These are phyloP conservation scores for Fusarium sp. DNA, from an alignment of 2,329 filamentous ascomycete species.

Conservation along the genomic window DNA sequence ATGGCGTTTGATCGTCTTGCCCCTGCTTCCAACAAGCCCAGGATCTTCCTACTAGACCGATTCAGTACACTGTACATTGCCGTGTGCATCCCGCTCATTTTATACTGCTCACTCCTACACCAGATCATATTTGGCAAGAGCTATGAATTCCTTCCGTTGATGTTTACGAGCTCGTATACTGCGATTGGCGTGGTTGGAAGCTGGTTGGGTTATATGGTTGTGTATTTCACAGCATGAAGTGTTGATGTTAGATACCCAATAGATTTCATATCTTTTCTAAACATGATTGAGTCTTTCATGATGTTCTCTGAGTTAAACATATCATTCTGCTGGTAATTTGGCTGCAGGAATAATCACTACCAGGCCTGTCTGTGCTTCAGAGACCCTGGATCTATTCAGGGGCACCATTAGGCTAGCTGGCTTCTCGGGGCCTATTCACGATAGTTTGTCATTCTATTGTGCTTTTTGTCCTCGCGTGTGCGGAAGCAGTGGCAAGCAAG, in stretches of 20 bases:
- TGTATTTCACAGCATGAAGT: slow-evolving; percentile 75
- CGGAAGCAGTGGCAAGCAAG: neutral
- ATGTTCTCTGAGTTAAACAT: neutral
- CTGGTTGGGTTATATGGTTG: slow-evolving; percentile 93
- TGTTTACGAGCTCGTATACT: slow-evolving; percentile 96
- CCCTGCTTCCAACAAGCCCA: slow-evolving; percentile 79
- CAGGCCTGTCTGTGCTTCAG: neutral
- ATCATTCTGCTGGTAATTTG: neutral
- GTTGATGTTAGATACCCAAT: slow-evolving; percentile 38
- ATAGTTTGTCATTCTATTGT: neutral
- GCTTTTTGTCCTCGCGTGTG: neutral
- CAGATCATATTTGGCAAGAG: slow-evolving; percentile 81
- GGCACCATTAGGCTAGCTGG: neutral
- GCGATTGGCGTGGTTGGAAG: slow-evolving; percentile 95
- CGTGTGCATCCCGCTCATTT: slow-evolving; percentile 85
- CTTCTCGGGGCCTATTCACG: neutral
- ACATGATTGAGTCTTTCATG: neutral
- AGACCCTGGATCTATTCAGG: neutral
- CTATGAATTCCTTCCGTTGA: slow-evolving; percentile 91
- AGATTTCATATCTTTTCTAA: slow-evolving; percentile 14
- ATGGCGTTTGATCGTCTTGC: slow-evolving; percentile 87
- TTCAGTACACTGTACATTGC: slow-evolving; percentile 91
- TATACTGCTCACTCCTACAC: slow-evolving; percentile 89
- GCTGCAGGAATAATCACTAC: neutral
- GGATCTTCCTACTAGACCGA: slow-evolving; percentile 90